Percentiles rank a stretch among this genome's conserved stretches.
Evolutionary conservation across 1,139 yeast genomes (phyloP).

Genomic region (Candida sanyaensis): DNA sequence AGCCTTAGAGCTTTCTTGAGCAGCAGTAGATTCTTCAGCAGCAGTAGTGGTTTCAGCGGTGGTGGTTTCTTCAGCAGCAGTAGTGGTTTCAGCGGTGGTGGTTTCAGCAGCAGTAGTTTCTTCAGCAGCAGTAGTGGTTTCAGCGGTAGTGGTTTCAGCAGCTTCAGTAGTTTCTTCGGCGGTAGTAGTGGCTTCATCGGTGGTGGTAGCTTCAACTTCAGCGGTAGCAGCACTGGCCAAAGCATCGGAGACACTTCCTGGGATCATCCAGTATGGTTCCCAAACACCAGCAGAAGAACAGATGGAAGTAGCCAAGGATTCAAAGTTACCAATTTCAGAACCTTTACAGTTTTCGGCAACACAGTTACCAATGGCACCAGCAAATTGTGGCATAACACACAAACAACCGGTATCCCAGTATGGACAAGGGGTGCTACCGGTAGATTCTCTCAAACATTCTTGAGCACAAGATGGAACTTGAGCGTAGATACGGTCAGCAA

Average conservation of each 20-base stretch:
- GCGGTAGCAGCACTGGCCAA: constrained; percentile 32
- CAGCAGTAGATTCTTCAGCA: constrained; percentile 8
- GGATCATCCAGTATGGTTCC: constrained; percentile 41
- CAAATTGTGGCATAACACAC: constrained; percentile 35
- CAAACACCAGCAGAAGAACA: constrained; percentile 47
- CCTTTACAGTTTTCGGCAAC: constrained; percentile 34
- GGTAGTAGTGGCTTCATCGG: background rate
- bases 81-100: no score
- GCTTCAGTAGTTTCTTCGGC: constrained; percentile 7
- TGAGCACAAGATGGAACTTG: constrained; percentile 26
- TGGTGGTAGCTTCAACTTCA: constrained; percentile 1
- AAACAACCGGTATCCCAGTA: constrained; percentile 42
- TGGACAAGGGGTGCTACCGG: constrained; percentile 32
- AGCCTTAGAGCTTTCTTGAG: constrained; percentile 6
- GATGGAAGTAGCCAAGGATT: constrained; percentile 40
- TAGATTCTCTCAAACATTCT: constrained; percentile 18
- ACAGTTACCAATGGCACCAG: constrained; percentile 30
- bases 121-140: background rate
- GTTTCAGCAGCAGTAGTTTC: no score
- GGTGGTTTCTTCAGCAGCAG: no score
- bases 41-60: no score
- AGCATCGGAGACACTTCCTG: constrained; percentile 31
- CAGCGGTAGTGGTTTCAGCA: constrained; percentile 9
- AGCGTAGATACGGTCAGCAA: constrained; percentile 34
- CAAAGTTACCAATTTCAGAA: constrained; percentile 35